phyloP scores from a whole-genome alignment of 805 yeast species.

The Metschnikowia lunata region DNA sequence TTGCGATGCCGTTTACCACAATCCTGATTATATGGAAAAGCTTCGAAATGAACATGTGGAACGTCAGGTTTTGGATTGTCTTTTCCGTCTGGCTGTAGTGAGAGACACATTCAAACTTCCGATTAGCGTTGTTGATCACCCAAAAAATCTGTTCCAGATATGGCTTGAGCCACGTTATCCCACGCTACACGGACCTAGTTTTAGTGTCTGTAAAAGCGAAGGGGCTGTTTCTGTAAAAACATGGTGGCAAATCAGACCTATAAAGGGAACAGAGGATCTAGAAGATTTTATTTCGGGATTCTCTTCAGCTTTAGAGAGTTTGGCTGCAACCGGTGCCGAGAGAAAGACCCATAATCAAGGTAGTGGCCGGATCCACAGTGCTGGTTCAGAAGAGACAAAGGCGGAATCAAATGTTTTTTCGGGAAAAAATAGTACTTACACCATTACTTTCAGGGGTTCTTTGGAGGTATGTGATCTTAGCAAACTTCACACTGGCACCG shows the following conservation, averaged over 20 bases:
- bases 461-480: slow-evolving; percentile 20
- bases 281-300: slow-evolving; percentile 20
- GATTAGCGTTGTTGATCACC: slow-evolving; percentile 14
- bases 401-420: neutral
- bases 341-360: slow-evolving; percentile 23
- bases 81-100: slow-evolving; percentile 18
- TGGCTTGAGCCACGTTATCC: slow-evolving; percentile 31
- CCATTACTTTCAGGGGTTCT: slow-evolving; percentile 23
- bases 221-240: slow-evolving; percentile 6
- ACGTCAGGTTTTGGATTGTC: slow-evolving; percentile 24
- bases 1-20: slow-evolving; percentile 10
- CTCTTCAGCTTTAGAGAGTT: slow-evolving; percentile 25
- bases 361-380: slow-evolving; percentile 27
- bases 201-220: slow-evolving; percentile 14
- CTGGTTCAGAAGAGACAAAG: slow-evolving; percentile 18
- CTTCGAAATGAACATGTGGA: slow-evolving; percentile 22
- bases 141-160: slow-evolving; percentile 17
- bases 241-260: slow-evolving; percentile 27
- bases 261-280: slow-evolving; percentile 18
- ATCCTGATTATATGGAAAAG: slow-evolving; percentile 1
- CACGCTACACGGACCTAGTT: slow-evolving; percentile 27
- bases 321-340: slow-evolving; percentile 20
- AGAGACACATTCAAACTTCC: slow-evolving; percentile 30
- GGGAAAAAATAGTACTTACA: slow-evolving; percentile 11
- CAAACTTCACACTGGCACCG: slow-evolving; percentile 15